Evolutionary conservation across 1,139 yeast genomes (phyloP), one percentile per base, ranked within the genome.

Genomic region (Geotrichum fermentans): DNA sequence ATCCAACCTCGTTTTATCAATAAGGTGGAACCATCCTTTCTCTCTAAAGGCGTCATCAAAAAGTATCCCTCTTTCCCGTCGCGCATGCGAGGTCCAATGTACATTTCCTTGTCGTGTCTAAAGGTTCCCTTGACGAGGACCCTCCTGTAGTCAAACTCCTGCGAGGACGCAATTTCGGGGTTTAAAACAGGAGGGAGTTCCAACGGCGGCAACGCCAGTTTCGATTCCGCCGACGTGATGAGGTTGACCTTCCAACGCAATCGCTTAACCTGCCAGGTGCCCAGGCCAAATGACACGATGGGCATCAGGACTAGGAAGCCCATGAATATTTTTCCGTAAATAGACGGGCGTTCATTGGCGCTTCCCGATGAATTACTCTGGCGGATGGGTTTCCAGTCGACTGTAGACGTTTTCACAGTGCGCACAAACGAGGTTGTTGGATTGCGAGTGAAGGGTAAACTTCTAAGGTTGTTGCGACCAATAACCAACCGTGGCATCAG

Each of bases 1-100:
- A 92, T 81, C 96, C 97, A 92, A 6, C 99, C 99, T 57, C 99
- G 77, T 65, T 88, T 95, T 30, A 92, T 77, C 50, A 92, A 72
- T 24, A 90, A 71, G 22, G 57, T 58, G 29, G 54, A 45, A 10
- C 57, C 63, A 26, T 53, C 49, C 49, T 71, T 73, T 53, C 95
- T 78, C 24, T 80, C 75, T 61, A 92, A 79, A 3, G 98, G 98
- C 7, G 95, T 83, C 34, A 87, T 80, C 11, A 92, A 75, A 42
- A 79, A 71, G 64, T 85, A 92, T 1, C 98, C 98, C 51, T 80
- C 76, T 56, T 73, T 74, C 7, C 90, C 95, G 55, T 87, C 81
- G 55, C 76, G 75, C 51, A 85, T 73, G 57, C 96, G 75, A 16
- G 98, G 98, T 0, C 97, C 97, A 47, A 94, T 87, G 59, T 86